Conservation (phyloP, 75 land plant species). For the Selaginella tamariscina region DNA sequence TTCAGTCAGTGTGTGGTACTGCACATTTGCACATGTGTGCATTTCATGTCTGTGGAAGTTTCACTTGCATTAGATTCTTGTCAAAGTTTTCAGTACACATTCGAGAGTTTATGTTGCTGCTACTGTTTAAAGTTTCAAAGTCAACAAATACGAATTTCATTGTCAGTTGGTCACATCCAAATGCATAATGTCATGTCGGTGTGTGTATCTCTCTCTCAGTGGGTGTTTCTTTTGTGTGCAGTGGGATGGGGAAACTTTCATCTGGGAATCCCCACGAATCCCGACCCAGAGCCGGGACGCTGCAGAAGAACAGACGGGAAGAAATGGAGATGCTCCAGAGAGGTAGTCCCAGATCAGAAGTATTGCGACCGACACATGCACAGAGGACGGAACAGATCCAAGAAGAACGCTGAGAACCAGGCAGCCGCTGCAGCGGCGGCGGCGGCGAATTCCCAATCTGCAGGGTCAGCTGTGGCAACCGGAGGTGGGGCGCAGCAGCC, state of each 20-base stretch:
- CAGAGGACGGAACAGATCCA: slow-evolving; percentile 23
- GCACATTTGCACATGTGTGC: too few species aligned
- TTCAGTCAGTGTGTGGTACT: too few species aligned
- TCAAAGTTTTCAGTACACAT: too few species aligned
- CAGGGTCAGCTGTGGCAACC: not conserved
- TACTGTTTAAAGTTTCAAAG: too few species aligned
- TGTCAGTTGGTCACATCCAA: too few species aligned
- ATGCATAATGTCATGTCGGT: too few species aligned
- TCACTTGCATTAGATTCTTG: too few species aligned
- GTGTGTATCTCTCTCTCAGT: too few species aligned
- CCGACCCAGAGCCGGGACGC: slow-evolving; percentile 28
- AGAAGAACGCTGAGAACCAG: slow-evolving; percentile 20
- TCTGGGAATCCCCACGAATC: not conserved
- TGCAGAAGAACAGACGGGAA: slow-evolving; percentile 30
- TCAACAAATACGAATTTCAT: too few species aligned
- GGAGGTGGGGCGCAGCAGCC: not conserved
- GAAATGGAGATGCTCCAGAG: slow-evolving; percentile 30
- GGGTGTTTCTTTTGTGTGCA: slow-evolving; percentile 2
- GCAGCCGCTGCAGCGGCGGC: slow-evolving; percentile 1
- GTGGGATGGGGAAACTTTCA: slow-evolving; percentile 11
- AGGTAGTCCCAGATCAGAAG: slow-evolving; percentile 23
- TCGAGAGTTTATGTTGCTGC: too few species aligned
- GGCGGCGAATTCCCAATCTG: not conserved
- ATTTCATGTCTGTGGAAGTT: too few species aligned
- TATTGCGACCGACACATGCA: slow-evolving; percentile 29